phyloP scores from a whole-genome alignment of 768 basidiomycete species.

The Psilocybe tampanensis region DNA sequence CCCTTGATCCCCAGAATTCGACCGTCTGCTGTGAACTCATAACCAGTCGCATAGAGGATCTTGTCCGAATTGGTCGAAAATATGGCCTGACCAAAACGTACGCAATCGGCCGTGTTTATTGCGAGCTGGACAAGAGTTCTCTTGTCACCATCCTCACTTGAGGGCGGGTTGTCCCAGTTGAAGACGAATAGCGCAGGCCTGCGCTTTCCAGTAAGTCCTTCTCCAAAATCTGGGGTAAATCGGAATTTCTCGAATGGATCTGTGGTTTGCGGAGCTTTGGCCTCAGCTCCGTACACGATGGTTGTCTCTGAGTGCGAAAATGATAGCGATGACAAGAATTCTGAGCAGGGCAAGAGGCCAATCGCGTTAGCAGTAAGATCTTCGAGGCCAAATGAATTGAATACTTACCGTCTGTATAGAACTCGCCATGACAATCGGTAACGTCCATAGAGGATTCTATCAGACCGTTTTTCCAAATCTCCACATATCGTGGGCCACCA shows the following conservation, averaged over 20 bases:
- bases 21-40: constrained; percentile 58
- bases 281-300: constrained; percentile 65
- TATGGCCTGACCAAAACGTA: constrained; percentile 57
- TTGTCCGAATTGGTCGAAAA: constrained; percentile 44
- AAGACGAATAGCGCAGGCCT: constrained; percentile 58
- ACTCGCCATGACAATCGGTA: constrained; percentile 56
- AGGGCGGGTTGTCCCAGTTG: constrained; percentile 38
- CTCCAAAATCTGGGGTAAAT: constrained; percentile 65
- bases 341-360: constrained; percentile 30
- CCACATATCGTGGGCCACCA: constrained; percentile 46
- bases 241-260: constrained; percentile 47
- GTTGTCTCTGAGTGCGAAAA: constrained; percentile 57
- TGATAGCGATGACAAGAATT: constrained; percentile 49
- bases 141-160: not conserved
- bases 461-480: constrained; percentile 54
- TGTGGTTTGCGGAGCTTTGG: constrained; percentile 33
- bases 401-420: constrained; percentile 60
- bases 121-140: constrained; percentile 15
- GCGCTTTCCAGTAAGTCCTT: constrained; percentile 55
- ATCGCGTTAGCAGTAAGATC: not conserved
- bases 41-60: constrained; percentile 60
- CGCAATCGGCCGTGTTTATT: constrained; percentile 13
- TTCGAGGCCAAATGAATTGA: not conserved
- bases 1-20: constrained; percentile 59
- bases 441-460: constrained; percentile 56